A percentile compares a stretch with the other conserved stretches of the same genome.
phyloP scores from a whole-genome alignment of 164 flowering plant genomes.

The Echeveria elegans region DNA sequence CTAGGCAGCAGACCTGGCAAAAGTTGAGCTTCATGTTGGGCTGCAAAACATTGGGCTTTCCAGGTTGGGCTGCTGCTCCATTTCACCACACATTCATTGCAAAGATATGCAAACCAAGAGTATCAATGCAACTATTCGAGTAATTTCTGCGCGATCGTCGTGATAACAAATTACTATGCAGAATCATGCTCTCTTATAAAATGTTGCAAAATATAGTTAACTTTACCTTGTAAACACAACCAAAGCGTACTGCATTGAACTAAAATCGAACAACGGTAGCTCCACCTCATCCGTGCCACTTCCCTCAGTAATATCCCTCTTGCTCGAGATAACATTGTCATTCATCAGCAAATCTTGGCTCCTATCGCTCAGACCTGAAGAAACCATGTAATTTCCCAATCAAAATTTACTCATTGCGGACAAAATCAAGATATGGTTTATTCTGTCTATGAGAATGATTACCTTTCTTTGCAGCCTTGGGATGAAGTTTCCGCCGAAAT shows the following conservation, averaged over 20 bases:
- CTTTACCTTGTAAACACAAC: slow-evolving; percentile 59
- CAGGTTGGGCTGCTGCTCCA: too few species aligned
- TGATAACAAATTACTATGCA: too few species aligned
- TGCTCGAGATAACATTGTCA: slow-evolving; percentile 23
- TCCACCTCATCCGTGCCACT: slow-evolving; percentile 30
- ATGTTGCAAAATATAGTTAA: neutral
- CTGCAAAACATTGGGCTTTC: too few species aligned
- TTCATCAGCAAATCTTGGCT: slow-evolving; percentile 35
- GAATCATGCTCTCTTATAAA: too few species aligned
- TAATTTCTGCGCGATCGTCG: too few species aligned
- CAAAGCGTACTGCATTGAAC: slow-evolving; percentile 39
- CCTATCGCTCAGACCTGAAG: slow-evolving; percentile 33
- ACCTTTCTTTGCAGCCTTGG: slow-evolving; percentile 21
- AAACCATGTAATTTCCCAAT: neutral
- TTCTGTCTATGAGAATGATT: neutral
- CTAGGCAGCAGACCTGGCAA: too few species aligned
- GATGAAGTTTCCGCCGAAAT: neutral
- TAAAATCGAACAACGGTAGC: slow-evolving; percentile 37
- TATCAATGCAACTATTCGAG: too few species aligned
- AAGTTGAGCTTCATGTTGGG: too few species aligned
- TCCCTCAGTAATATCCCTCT: slow-evolving; percentile 28
- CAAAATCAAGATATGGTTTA: neutral
- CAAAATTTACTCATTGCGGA: neutral
- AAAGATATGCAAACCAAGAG: too few species aligned
- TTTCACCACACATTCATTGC: too few species aligned